Conservation (phyloP, 495 filamentous ascomycete species). For the Aspergillus saccharolyticus region DNA sequence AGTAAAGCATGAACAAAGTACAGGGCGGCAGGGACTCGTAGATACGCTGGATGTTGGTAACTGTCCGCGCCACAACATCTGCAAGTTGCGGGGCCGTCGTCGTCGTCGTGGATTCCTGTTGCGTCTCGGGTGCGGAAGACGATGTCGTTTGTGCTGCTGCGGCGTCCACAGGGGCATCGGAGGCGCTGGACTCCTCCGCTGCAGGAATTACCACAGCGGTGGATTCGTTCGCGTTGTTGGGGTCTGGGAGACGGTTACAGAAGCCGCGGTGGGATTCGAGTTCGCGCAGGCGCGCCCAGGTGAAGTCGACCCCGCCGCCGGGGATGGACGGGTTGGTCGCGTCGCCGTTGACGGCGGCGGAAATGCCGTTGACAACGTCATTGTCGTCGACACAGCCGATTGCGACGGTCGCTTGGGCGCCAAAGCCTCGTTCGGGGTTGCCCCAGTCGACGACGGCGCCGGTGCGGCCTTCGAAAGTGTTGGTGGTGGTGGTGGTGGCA, state of each 20-base stretch:
- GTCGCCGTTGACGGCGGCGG: slow-evolving; percentile 65
- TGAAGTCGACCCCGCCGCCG: slow-evolving; percentile 73
- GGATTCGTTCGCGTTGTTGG: slow-evolving; percentile 48
- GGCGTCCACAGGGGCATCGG: slow-evolving; percentile 1
- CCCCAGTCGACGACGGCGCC: slow-evolving; percentile 90
- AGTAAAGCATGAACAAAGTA: slow-evolving; percentile 84
- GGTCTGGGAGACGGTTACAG: slow-evolving; percentile 59
- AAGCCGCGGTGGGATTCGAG: slow-evolving; percentile 78
- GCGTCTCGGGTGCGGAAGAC: not conserved
- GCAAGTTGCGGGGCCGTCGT: slow-evolving; percentile 27
- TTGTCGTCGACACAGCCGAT: slow-evolving; percentile 73
- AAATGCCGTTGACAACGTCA: slow-evolving; percentile 66
- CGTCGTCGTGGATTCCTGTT: not conserved
- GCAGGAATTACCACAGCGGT: slow-evolving; percentile 30
- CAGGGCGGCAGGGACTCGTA: slow-evolving; percentile 73
- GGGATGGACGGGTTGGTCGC: slow-evolving; percentile 56
- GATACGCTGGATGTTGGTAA: slow-evolving; percentile 59
- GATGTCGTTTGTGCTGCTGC: not conserved
- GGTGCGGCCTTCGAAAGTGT: slow-evolving; percentile 48
- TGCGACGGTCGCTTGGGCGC: slow-evolving; percentile 61
- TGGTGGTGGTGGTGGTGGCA: not conserved
- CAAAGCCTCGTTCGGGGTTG: slow-evolving; percentile 66
- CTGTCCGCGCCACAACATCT: slow-evolving; percentile 43
- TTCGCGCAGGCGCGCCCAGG: slow-evolving; percentile 82
- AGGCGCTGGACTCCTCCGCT: slow-evolving; percentile 22